A percentile compares a stretch with the other conserved stretches of the same genome.
phyloP scores from a whole-genome alignment of 2,329 filamentous ascomycete species.

The Bipolaris victoriae region DNA sequence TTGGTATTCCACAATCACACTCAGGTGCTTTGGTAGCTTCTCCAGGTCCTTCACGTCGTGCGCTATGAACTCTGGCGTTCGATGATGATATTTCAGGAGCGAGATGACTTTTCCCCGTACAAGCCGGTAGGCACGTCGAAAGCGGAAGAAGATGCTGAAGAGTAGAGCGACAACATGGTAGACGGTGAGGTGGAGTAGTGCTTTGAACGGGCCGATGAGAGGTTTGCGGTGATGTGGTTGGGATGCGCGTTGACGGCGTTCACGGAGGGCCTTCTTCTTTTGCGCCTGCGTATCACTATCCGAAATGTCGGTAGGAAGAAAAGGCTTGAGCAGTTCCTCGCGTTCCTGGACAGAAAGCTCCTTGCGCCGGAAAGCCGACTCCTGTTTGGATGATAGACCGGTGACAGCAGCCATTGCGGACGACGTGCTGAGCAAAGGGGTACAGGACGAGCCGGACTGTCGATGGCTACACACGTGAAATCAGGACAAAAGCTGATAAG shows the following conservation, averaged over 20 bases:
- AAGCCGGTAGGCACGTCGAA: slow-evolving; percentile 79
- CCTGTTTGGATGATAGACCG: slow-evolving; percentile 39
- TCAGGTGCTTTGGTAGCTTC: slow-evolving; percentile 82
- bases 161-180: slow-evolving; percentile 76
- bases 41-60: slow-evolving; percentile 79
- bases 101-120: slow-evolving; percentile 78
- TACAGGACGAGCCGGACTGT: slow-evolving; percentile 9
- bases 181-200: slow-evolving; percentile 69
- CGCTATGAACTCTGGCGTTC: slow-evolving; percentile 89
- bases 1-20: slow-evolving; percentile 80
- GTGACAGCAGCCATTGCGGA: slow-evolving; percentile 44
- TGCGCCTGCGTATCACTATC: slow-evolving; percentile 24
- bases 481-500: not conserved
- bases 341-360: slow-evolving; percentile 56
- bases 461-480: not conserved
- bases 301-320: slow-evolving; percentile 56
- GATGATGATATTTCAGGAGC: slow-evolving; percentile 92
- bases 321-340: slow-evolving; percentile 58
- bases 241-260: slow-evolving; percentile 19
- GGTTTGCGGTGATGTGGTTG: slow-evolving; percentile 25
- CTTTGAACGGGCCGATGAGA: slow-evolving; percentile 63
- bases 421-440: slow-evolving; percentile 4
- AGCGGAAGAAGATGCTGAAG: slow-evolving; percentile 86
- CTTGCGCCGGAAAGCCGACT: slow-evolving; percentile 44
- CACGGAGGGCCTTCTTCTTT: slow-evolving; percentile 20